Evolutionary conservation across 768 basidiomycete species (phyloP), one percentile per base, ranked within the genome.

Genomic region (Xerocomellus amylosporus): DNA sequence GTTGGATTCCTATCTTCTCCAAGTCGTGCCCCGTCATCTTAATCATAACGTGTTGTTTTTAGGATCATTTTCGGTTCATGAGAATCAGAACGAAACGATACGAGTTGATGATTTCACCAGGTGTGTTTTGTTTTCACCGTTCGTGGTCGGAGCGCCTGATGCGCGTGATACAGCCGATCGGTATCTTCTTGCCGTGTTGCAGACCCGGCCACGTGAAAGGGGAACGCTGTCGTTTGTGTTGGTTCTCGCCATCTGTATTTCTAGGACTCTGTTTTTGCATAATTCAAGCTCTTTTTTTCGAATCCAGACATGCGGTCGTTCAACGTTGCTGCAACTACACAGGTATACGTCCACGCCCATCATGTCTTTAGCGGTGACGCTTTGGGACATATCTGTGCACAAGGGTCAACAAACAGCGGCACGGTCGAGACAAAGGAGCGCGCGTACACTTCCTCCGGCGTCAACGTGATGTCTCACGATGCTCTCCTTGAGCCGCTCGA

Each of bases 61-160:
- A 95, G 92, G 93, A 95, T 66, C 87, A 91, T 24, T 78, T 96
- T 42, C 82, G 84, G 55, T 91, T 96, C 64, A 85, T 97, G 82
- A 77, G 93, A 54, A 93, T 96, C 73, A 82, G 94, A 45, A 96
- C 94, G 54, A 90, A 84, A 67, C 80, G 88, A 48, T 93, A 97
- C 69, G 94, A 96, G 66, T 76, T 97, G 53, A 90, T 97, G 87
- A 93, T 97, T 56, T 91, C 94, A 3, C 94, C 94, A 53, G 90
- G 94, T 92, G 49, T 28, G 86, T 73, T 46, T 33, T 22, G 34
- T 14, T n/a, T 22, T 28, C 4, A 19, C 0, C 17, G 7, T 46
- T 40, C 12, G 8, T 40, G 40, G 31, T 40, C 12, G 15, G 24
- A 41, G 40, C 22, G 34, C 5, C 24, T 30, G 28, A 60, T 17